Conservation (phyloP, 108 stramenopile species). For the Aureococcus anophagefferens region DNA sequence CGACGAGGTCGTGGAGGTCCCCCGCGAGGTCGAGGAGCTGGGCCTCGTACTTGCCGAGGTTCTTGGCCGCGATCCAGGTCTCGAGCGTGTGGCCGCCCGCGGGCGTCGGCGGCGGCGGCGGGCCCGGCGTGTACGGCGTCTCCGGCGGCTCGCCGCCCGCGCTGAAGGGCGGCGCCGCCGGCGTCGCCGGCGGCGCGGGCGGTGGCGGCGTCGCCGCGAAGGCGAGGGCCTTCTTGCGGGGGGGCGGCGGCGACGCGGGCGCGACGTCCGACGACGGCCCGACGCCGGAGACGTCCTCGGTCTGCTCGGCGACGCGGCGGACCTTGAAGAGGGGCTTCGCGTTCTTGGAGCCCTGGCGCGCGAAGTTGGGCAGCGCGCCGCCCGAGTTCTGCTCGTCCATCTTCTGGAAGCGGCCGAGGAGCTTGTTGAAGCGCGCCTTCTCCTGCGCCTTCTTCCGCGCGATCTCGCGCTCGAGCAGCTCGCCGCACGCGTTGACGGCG, state of each 20-base stretch:
- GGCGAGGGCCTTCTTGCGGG: background rate
- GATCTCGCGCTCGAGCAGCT: background rate
- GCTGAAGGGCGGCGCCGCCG: background rate
- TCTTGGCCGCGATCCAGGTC: background rate
- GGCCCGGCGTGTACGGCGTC: background rate
- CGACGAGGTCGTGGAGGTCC: background rate
- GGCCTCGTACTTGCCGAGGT: background rate
- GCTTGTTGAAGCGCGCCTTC: conserved; percentile 1
- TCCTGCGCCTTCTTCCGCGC: background rate
- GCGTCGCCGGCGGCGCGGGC: background rate
- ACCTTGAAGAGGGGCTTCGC: background rate
- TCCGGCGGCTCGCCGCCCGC: no score
- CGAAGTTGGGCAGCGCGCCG: background rate
- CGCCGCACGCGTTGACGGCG: background rate
- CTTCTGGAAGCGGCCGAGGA: background rate
- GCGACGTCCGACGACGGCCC: background rate
- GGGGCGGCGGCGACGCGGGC: background rate
- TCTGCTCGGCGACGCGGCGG: background rate
- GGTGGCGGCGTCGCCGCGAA: background rate
- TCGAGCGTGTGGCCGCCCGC: background rate
- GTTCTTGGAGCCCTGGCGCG: background rate
- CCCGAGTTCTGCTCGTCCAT: background rate
- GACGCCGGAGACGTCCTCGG: no score
- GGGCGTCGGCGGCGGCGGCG: background rate
- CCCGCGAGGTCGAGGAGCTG: background rate